phyloP scores from a whole-genome alignment of 1,284 basidiomycete species.

The Apiotrichum porosum region DNA sequence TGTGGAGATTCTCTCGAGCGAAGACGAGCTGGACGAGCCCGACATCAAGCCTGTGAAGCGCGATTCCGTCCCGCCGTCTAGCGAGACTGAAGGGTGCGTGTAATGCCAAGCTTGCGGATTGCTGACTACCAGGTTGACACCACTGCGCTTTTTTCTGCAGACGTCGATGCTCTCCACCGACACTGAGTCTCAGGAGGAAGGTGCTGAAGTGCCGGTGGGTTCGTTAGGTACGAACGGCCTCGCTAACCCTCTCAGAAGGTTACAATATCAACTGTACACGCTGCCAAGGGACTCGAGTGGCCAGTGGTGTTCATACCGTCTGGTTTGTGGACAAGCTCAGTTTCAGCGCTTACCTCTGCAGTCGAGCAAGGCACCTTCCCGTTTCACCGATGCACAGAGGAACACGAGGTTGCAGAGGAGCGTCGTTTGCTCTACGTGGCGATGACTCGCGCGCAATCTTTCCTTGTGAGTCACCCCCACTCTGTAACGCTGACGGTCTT shows the following conservation, averaged over 20 bases:
- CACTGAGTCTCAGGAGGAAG: conserved; percentile 60
- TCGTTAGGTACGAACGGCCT: neutral
- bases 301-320: conserved; percentile 55
- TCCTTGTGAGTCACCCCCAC: conserved; percentile 52
- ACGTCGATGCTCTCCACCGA: conserved; percentile 81
- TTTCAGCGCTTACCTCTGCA: conserved; percentile 27
- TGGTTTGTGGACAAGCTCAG: conserved; percentile 16
- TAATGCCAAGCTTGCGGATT: neutral
- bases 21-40: conserved; percentile 27
- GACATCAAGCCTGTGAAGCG: neutral
- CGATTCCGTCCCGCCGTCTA: neutral
- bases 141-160: conserved; percentile 74
- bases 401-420: conserved; percentile 74
- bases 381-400: conserved; percentile 59
- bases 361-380: conserved; percentile 76
- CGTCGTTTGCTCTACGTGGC: conserved; percentile 82
- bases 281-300: conserved; percentile 90
- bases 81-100: neutral
- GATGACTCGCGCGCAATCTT: conserved; percentile 76
- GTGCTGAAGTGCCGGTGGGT: conserved; percentile 27
- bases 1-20: conserved; percentile 34
- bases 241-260: conserved; percentile 59
- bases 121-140: conserved; percentile 54
- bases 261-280: conserved; percentile 80
- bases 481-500: neutral